Conservation (phyloP, 805 yeast genomes). For the Metschnikowia bowlesiae region DNA sequence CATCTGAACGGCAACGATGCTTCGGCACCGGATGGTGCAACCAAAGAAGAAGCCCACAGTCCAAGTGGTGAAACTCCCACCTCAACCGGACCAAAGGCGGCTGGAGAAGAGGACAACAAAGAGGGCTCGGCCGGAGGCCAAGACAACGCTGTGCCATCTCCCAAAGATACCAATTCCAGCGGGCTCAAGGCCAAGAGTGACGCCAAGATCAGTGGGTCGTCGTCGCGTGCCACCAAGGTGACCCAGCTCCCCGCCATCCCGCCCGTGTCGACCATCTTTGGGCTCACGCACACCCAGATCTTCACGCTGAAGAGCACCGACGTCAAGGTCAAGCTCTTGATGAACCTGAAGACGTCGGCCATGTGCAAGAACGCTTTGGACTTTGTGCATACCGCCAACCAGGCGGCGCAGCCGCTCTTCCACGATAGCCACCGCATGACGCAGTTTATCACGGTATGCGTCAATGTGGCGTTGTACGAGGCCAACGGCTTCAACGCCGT, state of each 20-base stretch:
- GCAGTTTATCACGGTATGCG: conserved; percentile 28
- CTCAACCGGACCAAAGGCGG: no score
- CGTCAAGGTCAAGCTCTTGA: conserved; percentile 35
- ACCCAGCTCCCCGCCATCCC: conserved; percentile 25
- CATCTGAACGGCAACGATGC: no score
- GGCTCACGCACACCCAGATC: conserved; percentile 33
- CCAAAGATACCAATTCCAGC: not conserved
- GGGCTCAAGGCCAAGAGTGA: not conserved
- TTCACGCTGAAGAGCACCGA: conserved; percentile 28
- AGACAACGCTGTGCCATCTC: no score
- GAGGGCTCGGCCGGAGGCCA: no score
- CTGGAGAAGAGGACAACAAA: no score
- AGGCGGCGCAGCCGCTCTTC: conserved; percentile 19
- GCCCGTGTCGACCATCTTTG: conserved; percentile 35
- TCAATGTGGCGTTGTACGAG: conserved; percentile 34
- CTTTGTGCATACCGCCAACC: conserved; percentile 22
- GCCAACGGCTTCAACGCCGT: conserved; percentile 31
- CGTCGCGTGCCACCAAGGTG: conserved; percentile 10
- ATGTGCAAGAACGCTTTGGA: conserved; percentile 25
- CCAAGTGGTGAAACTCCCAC: no score
- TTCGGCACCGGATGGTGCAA: no score
- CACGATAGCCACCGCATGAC: conserved; percentile 16
- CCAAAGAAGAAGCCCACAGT: no score
- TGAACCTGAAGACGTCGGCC: conserved; percentile 29
- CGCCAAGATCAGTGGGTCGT: conserved; percentile 2